Percentiles rank a stretch among this genome's conserved stretches.
Evolutionary conservation across 2,329 filamentous ascomycete genomes (phyloP).

Genomic region (Aspergillus pseudoglaucus): DNA sequence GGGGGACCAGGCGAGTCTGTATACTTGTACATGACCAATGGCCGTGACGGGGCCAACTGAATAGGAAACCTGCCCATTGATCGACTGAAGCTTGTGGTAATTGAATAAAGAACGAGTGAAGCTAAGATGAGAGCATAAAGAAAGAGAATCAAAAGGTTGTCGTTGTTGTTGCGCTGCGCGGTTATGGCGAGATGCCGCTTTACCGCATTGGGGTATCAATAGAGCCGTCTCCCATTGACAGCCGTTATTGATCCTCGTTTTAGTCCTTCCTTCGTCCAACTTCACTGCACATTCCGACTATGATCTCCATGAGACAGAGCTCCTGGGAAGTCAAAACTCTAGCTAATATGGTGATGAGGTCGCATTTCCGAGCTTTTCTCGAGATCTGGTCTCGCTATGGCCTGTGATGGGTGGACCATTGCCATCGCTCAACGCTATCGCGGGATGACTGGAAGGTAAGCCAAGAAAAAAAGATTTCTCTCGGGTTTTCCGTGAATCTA

Average conservation of each 20-base stretch:
- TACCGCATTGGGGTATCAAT: constrained; percentile 22
- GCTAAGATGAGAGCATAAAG: neutral
- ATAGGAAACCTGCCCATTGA: constrained; percentile 11
- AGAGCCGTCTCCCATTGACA: constrained; percentile 1
- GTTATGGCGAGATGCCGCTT: constrained; percentile 1
- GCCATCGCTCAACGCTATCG: no score
- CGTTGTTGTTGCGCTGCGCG: constrained; percentile 1
- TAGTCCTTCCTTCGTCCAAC: neutral
- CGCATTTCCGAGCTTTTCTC: no score
- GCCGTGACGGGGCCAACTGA: neutral
- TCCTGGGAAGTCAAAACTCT: no score
- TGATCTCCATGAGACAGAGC: no score
- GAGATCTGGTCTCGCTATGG: no score
- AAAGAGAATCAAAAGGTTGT: neutral
- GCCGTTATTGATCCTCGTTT: neutral
- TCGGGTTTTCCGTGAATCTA: no score
- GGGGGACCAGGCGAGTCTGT: neutral
- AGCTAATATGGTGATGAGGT: no score
- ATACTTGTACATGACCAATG: neutral
- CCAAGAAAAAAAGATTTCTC: no score
- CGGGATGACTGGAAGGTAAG: no score
- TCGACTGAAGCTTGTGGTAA: neutral
- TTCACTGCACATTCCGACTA: no score
- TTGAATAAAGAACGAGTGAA: constrained; percentile 7
- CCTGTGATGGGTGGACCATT: no score